Percentiles rank a stretch among this genome's conserved stretches.
These are phyloP conservation scores for Diutina neorugosa DNA, from an alignment of 1,139 yeast species.

Conservation along the genomic window DNA sequence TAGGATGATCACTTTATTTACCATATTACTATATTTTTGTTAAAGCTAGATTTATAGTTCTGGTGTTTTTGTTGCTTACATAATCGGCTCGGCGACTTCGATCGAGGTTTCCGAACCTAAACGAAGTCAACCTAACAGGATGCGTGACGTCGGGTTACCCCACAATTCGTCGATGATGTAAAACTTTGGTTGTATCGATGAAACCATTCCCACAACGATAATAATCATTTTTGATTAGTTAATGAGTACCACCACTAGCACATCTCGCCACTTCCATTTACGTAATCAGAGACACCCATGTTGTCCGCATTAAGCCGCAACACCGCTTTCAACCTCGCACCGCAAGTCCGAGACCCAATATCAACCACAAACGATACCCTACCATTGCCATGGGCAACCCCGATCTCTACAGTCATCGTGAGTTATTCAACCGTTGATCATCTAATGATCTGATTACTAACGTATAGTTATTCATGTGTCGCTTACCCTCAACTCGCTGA, in stretches of 20 bases:
- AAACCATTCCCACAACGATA: no score
- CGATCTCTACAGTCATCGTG: constrained; percentile 22
- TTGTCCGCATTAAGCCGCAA: neutral
- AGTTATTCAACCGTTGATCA: constrained; percentile 6
- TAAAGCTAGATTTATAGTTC: no score
- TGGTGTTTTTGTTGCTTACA: no score
- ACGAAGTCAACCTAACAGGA: neutral
- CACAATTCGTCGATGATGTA: neutral
- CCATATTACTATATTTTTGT: no score
- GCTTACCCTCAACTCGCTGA: constrained; percentile 41
- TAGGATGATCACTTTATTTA: no score
- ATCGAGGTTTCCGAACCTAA: neutral
- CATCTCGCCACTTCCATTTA: neutral
- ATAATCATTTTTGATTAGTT: no score
- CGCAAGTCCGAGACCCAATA: neutral
- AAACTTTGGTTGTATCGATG: no score
- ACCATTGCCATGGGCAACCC: constrained; percentile 12
- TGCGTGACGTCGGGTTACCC: neutral
- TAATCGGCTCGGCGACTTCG: neutral
- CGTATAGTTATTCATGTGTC: constrained; percentile 30
- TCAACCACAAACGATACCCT: neutral
- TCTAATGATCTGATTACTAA: constrained; percentile 4
- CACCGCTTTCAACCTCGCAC: neutral
- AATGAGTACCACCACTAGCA: no score
- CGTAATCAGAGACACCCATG: neutral